phyloP scores from a whole-genome alignment of 352 stramenopile genomes.

The Aphanomyces invadans region DNA sequence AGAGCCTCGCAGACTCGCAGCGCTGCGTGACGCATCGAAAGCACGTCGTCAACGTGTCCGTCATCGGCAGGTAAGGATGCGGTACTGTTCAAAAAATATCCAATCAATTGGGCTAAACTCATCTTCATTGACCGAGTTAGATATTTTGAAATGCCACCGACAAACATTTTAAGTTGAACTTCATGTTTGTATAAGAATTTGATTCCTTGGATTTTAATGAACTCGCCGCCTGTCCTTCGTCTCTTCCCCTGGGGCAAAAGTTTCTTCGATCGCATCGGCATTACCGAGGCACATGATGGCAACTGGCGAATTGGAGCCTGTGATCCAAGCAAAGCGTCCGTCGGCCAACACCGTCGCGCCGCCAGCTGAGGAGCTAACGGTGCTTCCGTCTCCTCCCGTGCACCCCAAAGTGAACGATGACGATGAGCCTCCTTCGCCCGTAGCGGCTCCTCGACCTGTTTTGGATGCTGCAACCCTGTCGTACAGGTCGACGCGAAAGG shows the following conservation, averaged over 20 bases:
- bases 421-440: too few relatives aligned
- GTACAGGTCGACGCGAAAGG: constrained; percentile 14
- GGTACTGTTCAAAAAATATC: too few relatives aligned
- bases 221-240: neutral
- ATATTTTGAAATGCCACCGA: neutral
- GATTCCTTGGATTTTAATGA: neutral
- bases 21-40: constrained; percentile 22
- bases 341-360: neutral
- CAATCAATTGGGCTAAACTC: neutral
- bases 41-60: neutral
- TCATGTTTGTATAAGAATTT: neutral
- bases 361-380: neutral
- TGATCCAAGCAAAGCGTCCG: constrained; percentile 1
- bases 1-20: constrained; percentile 13
- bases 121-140: neutral
- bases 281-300: constrained; percentile 3
- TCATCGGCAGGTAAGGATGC: too few relatives aligned
- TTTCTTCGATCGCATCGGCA: too few relatives aligned
- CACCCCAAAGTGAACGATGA: neutral
- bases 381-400: neutral
- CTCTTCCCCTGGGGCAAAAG: too few relatives aligned
- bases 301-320: neutral
- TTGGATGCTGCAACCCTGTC: neutral
- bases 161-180: neutral
- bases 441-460: neutral